Evolutionary conservation across 2,329 filamentous ascomycete species (phyloP).

Genomic region (Ploettnerulaceae sp.): DNA sequence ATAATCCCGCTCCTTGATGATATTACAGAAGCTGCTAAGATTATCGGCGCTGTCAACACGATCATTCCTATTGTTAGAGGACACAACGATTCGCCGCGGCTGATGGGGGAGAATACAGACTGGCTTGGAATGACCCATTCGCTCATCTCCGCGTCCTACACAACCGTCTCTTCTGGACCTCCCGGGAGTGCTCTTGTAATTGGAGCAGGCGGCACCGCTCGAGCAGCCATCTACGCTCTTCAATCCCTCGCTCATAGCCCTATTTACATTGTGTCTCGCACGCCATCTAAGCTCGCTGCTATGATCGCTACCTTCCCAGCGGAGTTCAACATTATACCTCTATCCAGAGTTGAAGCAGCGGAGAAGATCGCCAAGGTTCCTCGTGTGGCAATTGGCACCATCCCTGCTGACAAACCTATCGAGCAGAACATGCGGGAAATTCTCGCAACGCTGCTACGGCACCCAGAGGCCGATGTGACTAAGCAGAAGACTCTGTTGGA

Average conservation of each 20-base stretch:
- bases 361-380: conserved; percentile 50
- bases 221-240: conserved; percentile 85
- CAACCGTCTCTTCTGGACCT: conserved; percentile 23
- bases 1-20: conserved; percentile 78
- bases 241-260: conserved; percentile 77
- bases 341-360: conserved; percentile 49
- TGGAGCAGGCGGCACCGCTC: conserved; percentile 85
- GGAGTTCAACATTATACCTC: conserved; percentile 64
- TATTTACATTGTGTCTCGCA: conserved; percentile 82
- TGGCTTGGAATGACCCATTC: conserved; percentile 88
- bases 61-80: conserved; percentile 59
- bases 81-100: conserved; percentile 37
- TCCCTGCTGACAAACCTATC: conserved; percentile 82
- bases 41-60: conserved; percentile 93
- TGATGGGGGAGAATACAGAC: conserved; percentile 91
- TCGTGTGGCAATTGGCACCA: conserved; percentile 77
- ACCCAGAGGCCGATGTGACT: conserved; percentile 31
- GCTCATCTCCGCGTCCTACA: conserved; percentile 40
- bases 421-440: conserved; percentile 65
- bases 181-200: conserved; percentile 68
- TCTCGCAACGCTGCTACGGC: conserved; percentile 50
- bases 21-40: conserved; percentile 69
- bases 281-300: conserved; percentile 58
- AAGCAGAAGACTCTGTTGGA: conserved; percentile 66
- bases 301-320: conserved; percentile 69